Conservation (phyloP, 768 basidiomycete genomes). For the Jaapia argillacea region DNA sequence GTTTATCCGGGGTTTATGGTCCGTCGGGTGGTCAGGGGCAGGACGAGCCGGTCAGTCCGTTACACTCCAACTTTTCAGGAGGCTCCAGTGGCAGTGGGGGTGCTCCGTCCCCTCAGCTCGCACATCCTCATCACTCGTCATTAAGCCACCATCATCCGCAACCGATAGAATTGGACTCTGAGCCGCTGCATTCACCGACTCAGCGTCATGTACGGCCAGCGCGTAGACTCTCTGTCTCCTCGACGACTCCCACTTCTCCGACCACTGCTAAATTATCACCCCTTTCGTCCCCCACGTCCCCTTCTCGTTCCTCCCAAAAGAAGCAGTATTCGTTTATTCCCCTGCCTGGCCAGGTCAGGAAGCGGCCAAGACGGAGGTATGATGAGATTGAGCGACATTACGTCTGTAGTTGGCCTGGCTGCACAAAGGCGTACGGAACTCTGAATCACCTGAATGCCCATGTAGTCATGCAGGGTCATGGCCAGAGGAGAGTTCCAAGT, state of each 20-base stretch:
- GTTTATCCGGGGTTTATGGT: too few relatives aligned
- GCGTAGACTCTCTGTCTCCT: too few relatives aligned
- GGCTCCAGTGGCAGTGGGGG: constrained; percentile 15
- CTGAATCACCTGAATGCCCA: constrained; percentile 97
- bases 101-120: background rate
- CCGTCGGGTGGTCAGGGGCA: background rate
- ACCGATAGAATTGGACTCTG: background rate
- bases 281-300: too few relatives aligned
- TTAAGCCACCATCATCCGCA: background rate
- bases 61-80: constrained; percentile 42
- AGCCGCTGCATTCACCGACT: constrained; percentile 9
- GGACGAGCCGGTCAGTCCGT: constrained; percentile 44
- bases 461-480: constrained; percentile 97
- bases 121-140: background rate
- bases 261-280: too few relatives aligned
- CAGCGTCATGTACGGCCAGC: constrained; percentile 16
- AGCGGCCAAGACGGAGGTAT: constrained; percentile 76
- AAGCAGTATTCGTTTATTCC: constrained; percentile 81
- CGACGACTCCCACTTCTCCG: too few relatives aligned
- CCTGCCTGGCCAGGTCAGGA: constrained; percentile 74
- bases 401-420: constrained; percentile 42
- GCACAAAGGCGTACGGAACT: constrained; percentile 83
- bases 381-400: constrained; percentile 96
- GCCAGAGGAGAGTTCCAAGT: constrained; percentile 76
- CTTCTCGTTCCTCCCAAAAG: too few relatives aligned